Evolutionary conservation across 192 early-diverging fungal species (phyloP), one percentile per base, ranked within the genome.

Genomic region (Entomortierella beljakovae): DNA sequence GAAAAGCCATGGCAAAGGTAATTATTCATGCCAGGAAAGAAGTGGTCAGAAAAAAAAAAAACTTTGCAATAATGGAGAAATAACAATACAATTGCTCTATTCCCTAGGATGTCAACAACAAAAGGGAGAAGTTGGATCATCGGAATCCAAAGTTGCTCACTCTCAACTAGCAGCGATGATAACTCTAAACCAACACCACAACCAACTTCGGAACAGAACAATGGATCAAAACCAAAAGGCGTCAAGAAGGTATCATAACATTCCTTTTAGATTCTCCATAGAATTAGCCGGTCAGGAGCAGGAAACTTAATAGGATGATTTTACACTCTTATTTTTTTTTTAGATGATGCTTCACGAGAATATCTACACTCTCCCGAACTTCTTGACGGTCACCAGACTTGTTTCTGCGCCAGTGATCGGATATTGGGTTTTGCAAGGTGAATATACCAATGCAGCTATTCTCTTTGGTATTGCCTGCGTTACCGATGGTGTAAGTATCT

Each of bases 301-400:
- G 4, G 4, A 20, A 15, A 15, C 15, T 46, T 46, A 2, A 46
- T 20, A 46, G 43, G 43, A 46, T 20, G 3, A 37, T 42, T 38
- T 11, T 50, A 29, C 25, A 52, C 3, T 35, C 6, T 38, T 34
- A 32, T 40, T 15, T 40, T 0, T 16, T 22, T 22, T 22, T 0
- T 57, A 74, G 71, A 49, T 32, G 2, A 25, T 63, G 29, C 46
- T 77, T 6, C 74, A 70, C 26, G 95, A 99, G 76, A 92, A 94
- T 62, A 95, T 99, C 46, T 91, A 93, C 70, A 99, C 94, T 2
- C 80, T 98, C 25, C 96, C 97, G 3, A 99, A 99, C 74, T 82
- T 90, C 10, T 76, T 99, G 60, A 98, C 97, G 4, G 79, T 94
- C 67, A 81, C 90, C 8, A 89, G 97, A 20, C 84, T 99, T 26